Conservation (phyloP, 805 yeast genomes). For the Sugiyamaella marilandica region DNA sequence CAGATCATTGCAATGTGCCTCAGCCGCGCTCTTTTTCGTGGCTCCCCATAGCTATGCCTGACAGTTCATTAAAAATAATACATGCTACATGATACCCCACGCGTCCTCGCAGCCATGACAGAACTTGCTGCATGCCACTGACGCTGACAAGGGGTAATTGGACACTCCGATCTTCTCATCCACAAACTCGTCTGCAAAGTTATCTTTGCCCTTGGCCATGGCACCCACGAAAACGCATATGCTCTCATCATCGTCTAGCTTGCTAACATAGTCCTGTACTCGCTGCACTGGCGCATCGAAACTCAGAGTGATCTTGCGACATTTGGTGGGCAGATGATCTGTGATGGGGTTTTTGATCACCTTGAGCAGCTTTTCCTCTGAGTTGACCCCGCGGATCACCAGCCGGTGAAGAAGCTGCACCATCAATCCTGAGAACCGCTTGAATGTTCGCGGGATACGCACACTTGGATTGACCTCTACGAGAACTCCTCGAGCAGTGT, state of each 20-base stretch:
- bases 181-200: constrained; percentile 93
- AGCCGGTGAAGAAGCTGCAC: constrained; percentile 91
- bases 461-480: constrained; percentile 95
- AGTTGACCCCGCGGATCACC: constrained; percentile 88
- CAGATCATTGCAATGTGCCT: not conserved
- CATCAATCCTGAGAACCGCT: constrained; percentile 96
- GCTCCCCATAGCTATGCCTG: too few relatives aligned
- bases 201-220: constrained; percentile 98
- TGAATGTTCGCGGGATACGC: constrained; percentile 96
- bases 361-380: constrained; percentile 87
- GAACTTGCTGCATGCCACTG: constrained; percentile 96
- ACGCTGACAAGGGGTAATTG: constrained; percentile 91
- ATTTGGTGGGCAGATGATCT: constrained; percentile 93
- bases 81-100: constrained; percentile 64
- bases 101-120: constrained; percentile 99
- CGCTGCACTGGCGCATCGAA: constrained; percentile 85
- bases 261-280: constrained; percentile 81
- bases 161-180: constrained; percentile 96
- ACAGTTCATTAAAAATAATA: not conserved
- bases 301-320: constrained; percentile 87
- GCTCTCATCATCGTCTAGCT: constrained; percentile 82
- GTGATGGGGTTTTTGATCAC: constrained; percentile 97
- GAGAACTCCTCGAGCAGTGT: constrained; percentile 90
- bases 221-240: constrained; percentile 98
- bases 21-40: too few relatives aligned